These are phyloP conservation scores for Argentina anserina DNA, from an alignment of 306 rosid genomes.

Conservation along the genomic window DNA sequence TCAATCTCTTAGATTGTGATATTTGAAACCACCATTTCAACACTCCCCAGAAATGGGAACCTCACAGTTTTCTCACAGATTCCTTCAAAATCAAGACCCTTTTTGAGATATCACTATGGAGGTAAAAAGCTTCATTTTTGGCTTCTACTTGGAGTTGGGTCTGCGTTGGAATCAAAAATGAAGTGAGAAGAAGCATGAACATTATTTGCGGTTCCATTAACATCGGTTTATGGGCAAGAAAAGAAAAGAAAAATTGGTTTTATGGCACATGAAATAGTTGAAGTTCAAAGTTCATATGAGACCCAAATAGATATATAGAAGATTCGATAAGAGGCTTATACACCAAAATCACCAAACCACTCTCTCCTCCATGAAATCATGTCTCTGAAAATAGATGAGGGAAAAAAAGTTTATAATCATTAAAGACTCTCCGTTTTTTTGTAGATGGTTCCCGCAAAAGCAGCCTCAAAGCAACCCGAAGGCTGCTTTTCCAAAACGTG, in stretches of 20 bases:
- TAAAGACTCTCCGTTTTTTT: too few relatives aligned
- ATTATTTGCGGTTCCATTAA: constrained; percentile 50
- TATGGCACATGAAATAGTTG: background rate
- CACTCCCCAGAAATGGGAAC: constrained; percentile 71
- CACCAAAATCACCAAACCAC: too few relatives aligned
- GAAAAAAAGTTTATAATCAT: too few relatives aligned
- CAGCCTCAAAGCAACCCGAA: too few relatives aligned
- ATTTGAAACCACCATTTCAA: constrained; percentile 51
- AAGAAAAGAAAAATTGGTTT: background rate
- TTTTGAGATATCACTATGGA: constrained; percentile 59
- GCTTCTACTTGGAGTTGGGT: constrained; percentile 39
- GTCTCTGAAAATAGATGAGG: too few relatives aligned
- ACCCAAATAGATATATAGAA: too few relatives aligned
- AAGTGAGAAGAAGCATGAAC: constrained; percentile 37
- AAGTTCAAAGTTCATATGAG: too few relatives aligned
- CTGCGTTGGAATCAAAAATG: constrained; percentile 32
- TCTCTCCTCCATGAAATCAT: too few relatives aligned
- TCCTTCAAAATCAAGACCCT: constrained; percentile 77
- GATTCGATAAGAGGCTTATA: too few relatives aligned
- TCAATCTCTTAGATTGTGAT: constrained; percentile 53
- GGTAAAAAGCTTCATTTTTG: constrained; percentile 45
- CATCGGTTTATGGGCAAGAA: background rate
- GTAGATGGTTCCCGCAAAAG: too few relatives aligned
- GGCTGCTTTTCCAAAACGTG: too few relatives aligned
- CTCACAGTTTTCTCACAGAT: constrained; percentile 43